Percentiles rank a stretch among this genome's conserved stretches.
Evolutionary conservation across 139 green algal species (phyloP).

Genomic region (Pedinophyceae sp.): DNA sequence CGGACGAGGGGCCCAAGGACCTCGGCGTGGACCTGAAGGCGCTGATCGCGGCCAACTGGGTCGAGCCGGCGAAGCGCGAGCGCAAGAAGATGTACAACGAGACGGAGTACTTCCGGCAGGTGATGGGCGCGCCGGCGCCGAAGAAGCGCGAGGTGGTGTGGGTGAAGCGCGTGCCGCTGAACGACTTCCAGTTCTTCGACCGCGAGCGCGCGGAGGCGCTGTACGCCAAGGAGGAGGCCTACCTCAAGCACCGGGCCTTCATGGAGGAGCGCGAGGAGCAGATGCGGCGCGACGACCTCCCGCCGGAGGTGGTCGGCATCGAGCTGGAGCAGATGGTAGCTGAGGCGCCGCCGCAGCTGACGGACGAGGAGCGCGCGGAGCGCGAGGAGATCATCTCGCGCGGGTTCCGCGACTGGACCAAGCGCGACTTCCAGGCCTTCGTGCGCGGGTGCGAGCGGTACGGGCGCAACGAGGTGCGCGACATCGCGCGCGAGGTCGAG

Average conservation of each 20-base stretch:
- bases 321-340: conserved; percentile 3
- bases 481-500: conserved; percentile 78
- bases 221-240: conserved; percentile 54
- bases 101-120: conserved; percentile 52
- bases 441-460: conserved; percentile 73
- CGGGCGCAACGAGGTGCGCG: conserved; percentile 51
- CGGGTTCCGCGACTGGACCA: conserved; percentile 83
- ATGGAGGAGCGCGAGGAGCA: conserved; percentile 6
- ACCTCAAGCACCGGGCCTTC: conserved; percentile 8
- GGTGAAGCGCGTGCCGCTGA: conserved; percentile 44
- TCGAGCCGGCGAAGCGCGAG: conserved; percentile 88
- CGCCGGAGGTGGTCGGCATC: neutral
- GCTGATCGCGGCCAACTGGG: conserved; percentile 56
- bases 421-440: conserved; percentile 86
- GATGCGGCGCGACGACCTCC: neutral
- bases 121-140: conserved; percentile 72
- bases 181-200: conserved; percentile 99
- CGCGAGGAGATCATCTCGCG: conserved; percentile 29
- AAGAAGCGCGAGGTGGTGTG: conserved; percentile 76
- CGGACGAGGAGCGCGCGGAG: conserved; percentile 58
- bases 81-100: conserved; percentile 89
- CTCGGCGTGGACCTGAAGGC: conserved; percentile 29
- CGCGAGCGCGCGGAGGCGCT: conserved; percentile 44
- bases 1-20: conserved; percentile 31
- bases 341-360: conserved; percentile 71